These are phyloP conservation scores for Flaveria robusta DNA, from an alignment of 129 eudicot species.

Conservation along the genomic window DNA sequence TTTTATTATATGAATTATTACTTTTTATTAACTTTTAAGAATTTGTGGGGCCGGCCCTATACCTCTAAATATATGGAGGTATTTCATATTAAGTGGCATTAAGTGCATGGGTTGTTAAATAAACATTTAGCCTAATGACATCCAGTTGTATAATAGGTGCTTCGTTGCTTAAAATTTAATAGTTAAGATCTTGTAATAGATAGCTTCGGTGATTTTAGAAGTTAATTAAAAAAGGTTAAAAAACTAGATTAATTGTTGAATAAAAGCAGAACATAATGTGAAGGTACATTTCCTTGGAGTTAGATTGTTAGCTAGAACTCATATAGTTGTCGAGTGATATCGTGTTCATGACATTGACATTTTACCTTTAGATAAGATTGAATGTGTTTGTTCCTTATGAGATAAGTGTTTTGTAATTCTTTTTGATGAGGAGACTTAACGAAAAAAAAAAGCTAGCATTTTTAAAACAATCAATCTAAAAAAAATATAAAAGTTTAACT, in stretches of 20 bases:
- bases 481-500: too few relatives aligned
- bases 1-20: too few relatives aligned
- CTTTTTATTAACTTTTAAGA: too few relatives aligned
- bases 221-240: too few relatives aligned
- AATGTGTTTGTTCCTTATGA: not conserved
- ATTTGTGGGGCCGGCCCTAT: too few relatives aligned
- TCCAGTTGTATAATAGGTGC: too few relatives aligned
- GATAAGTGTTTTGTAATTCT: not conserved
- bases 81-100: not conserved
- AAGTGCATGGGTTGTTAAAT: not conserved
- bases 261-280: not conserved
- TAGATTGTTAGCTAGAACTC: not conserved
- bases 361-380: slow-evolving; percentile 1
- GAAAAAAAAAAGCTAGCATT: not conserved
- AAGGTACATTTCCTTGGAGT: not conserved
- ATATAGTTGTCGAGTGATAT: not conserved
- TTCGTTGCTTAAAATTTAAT: too few relatives aligned
- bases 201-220: too few relatives aligned
- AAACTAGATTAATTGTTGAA: not conserved
- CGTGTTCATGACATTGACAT: not conserved
- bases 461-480: not conserved
- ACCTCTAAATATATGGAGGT: too few relatives aligned
- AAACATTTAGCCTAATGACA: too few relatives aligned
- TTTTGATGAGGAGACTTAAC: not conserved
- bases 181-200: too few relatives aligned